A percentile compares a stretch with the other conserved stretches of the same genome.
phyloP scores from a whole-genome alignment of 2,329 filamentous ascomycete species.

The Fusarium sp. region DNA sequence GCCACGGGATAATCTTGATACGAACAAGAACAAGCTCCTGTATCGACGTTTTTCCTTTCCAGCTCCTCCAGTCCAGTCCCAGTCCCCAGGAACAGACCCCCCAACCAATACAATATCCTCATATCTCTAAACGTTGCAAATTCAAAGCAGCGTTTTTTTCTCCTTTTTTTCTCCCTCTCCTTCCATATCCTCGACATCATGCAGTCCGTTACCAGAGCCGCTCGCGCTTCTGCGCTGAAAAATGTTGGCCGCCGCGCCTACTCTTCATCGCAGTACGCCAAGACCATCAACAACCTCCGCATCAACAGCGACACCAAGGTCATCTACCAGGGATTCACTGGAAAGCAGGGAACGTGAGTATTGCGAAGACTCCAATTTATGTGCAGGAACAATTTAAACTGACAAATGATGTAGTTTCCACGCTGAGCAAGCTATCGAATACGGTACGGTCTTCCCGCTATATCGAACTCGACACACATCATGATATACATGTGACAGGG shows the following conservation, averaged over 20 bases:
- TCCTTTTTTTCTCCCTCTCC: slow-evolving; percentile 8
- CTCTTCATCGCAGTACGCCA: slow-evolving; percentile 78
- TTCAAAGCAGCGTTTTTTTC: slow-evolving; percentile 24
- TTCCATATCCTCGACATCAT: slow-evolving; percentile 63
- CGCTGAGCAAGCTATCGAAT: slow-evolving; percentile 96
- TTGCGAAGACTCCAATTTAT: neutral
- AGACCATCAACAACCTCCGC: slow-evolving; percentile 86
- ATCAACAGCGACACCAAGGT: slow-evolving; percentile 95
- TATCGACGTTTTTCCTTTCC: slow-evolving; percentile 45
- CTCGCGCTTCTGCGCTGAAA: slow-evolving; percentile 76
- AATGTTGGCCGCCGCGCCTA: slow-evolving; percentile 76
- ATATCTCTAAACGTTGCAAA: slow-evolving; percentile 29
- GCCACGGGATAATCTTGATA: slow-evolving; percentile 49
- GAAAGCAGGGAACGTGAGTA: slow-evolving; percentile 92
- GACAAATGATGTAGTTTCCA: slow-evolving; percentile 77
- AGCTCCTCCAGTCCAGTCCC: slow-evolving; percentile 23
- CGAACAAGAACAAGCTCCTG: slow-evolving; percentile 43
- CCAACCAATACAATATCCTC: slow-evolving; percentile 31
- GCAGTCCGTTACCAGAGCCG: slow-evolving; percentile 84
- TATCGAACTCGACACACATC: slow-evolving; percentile 39
- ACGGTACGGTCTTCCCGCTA: slow-evolving; percentile 72
- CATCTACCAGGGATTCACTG: slow-evolving; percentile 96
- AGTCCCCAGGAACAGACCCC: neutral
- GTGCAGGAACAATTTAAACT: slow-evolving; percentile 3
- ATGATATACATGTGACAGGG: slow-evolving; percentile 46